Percentiles rank a stretch among this genome's conserved stretches.
Evolutionary conservation across 2,329 filamentous ascomycete species (phyloP).

Genomic region (Colletotrichum spaethianum): DNA sequence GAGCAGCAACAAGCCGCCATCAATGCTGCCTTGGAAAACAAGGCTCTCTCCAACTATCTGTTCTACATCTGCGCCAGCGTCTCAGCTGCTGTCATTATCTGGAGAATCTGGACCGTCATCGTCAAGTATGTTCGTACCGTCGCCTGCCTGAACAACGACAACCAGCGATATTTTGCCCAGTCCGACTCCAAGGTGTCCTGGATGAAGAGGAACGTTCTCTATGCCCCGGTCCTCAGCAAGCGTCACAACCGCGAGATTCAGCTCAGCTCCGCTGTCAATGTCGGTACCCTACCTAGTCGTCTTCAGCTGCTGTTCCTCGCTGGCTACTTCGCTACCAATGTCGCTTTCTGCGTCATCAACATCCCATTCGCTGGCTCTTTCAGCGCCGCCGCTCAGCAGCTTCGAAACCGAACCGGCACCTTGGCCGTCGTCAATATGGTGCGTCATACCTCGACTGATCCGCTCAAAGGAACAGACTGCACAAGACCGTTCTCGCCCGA

Average conservation of each 20-base stretch:
- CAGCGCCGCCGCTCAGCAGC: slow-evolving; percentile 60
- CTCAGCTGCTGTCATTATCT: slow-evolving; percentile 74
- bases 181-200: slow-evolving; percentile 68
- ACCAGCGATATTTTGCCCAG: slow-evolving; percentile 82
- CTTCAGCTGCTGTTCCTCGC: slow-evolving; percentile 73
- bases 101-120: slow-evolving; percentile 74
- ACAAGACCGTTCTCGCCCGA: neutral
- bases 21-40: slow-evolving; percentile 58
- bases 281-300: slow-evolving; percentile 76
- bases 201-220: slow-evolving; percentile 76
- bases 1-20: slow-evolving; percentile 47
- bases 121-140: slow-evolving; percentile 80
- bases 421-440: slow-evolving; percentile 84
- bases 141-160: slow-evolving; percentile 82
- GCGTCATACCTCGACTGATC: slow-evolving; percentile 22
- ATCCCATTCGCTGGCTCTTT: slow-evolving; percentile 71
- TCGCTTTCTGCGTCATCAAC: slow-evolving; percentile 81
- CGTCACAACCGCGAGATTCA: slow-evolving; percentile 78
- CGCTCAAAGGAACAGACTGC: too few relatives aligned
- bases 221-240: slow-evolving; percentile 75
- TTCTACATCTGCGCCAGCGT: slow-evolving; percentile 76
- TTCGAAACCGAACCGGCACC: slow-evolving; percentile 79
- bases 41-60: slow-evolving; percentile 72
- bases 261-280: slow-evolving; percentile 71
- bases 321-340: slow-evolving; percentile 74